These are phyloP conservation scores for Russula virescens DNA, from an alignment of 768 basidiomycete species.

Conservation along the genomic window DNA sequence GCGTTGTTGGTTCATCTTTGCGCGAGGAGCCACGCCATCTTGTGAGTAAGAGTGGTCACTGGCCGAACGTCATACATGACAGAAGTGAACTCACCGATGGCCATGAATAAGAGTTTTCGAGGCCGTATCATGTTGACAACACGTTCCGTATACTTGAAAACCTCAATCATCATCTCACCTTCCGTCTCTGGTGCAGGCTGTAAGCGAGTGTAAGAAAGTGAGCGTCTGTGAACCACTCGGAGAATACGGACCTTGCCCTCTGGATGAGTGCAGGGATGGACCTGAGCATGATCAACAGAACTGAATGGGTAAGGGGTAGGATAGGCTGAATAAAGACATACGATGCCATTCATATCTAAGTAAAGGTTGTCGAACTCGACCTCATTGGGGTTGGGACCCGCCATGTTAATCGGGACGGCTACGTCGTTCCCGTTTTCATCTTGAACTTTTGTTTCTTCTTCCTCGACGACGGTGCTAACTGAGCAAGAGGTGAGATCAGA, in stretches of 20 bases:
- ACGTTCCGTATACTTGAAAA: constrained; percentile 94
- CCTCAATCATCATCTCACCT: constrained; percentile 98
- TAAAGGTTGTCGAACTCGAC: constrained; percentile 95
- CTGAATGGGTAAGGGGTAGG: neutral
- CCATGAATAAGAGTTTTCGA: constrained; percentile 94
- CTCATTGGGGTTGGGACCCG: constrained; percentile 87
- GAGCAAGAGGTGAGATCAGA: neutral
- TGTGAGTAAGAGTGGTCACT: neutral
- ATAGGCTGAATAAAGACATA: constrained; percentile 36
- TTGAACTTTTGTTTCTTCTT: constrained; percentile 66
- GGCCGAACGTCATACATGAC: constrained; percentile 8
- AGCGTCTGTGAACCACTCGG: neutral
- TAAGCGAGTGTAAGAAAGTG: constrained; percentile 1
- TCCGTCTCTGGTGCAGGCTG: constrained; percentile 96
- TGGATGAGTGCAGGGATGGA: constrained; percentile 98
- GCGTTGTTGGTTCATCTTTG: constrained; percentile 99
- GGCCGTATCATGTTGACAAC: constrained; percentile 97
- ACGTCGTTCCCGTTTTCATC: constrained; percentile 63
- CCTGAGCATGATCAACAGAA: constrained; percentile 38
- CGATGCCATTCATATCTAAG: constrained; percentile 99
- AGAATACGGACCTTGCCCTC: constrained; percentile 75
- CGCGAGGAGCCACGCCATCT: constrained; percentile 97
- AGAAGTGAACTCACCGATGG: constrained; percentile 66
- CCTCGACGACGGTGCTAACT: constrained; percentile 82
- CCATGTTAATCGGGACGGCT: constrained; percentile 72